Conservation (phyloP, 345 rosid genomes). For the Populus ilicifolia region DNA sequence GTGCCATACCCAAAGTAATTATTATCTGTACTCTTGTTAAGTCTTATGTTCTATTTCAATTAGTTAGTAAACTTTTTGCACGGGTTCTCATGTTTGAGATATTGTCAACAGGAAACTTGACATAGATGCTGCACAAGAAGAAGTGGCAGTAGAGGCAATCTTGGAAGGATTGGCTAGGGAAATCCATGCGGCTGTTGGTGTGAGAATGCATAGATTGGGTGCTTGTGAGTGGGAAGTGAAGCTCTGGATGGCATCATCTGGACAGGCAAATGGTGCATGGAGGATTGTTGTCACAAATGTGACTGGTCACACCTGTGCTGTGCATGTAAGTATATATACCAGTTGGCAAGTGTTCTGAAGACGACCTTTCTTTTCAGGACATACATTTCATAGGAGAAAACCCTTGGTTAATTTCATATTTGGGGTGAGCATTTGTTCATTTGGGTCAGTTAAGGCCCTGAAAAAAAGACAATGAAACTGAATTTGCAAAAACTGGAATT, state of each 20-base stretch:
- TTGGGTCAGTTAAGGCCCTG: background rate
- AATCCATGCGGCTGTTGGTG: constrained; percentile 77
- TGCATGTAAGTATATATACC: constrained; percentile 61
- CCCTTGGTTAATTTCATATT: background rate
- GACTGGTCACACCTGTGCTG: constrained; percentile 89
- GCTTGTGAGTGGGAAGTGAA: constrained; percentile 99
- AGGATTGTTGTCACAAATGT: constrained; percentile 82
- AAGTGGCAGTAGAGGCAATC: constrained; percentile 60
- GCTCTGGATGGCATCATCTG: constrained; percentile 82
- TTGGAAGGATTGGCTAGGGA: constrained; percentile 73
- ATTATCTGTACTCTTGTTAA: constrained; percentile 8
- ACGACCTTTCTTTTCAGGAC: background rate
- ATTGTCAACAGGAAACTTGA: constrained; percentile 71
- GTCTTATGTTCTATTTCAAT: constrained; percentile 9
- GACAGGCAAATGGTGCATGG: constrained; percentile 94
- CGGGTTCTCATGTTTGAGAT: constrained; percentile 24
- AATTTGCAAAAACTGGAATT: background rate
- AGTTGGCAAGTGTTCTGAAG: background rate
- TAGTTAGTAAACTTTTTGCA: background rate
- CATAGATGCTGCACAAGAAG: constrained; percentile 59
- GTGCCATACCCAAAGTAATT: constrained; percentile 77
- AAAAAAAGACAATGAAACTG: background rate
- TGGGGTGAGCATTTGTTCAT: background rate
- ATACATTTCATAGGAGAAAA: background rate
- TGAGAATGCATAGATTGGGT: constrained; percentile 84